Percentiles rank a stretch among this genome's conserved stretches.
phyloP scores from a whole-genome alignment of 768 basidiomycete species.

The Lyophyllum shimeji region DNA sequence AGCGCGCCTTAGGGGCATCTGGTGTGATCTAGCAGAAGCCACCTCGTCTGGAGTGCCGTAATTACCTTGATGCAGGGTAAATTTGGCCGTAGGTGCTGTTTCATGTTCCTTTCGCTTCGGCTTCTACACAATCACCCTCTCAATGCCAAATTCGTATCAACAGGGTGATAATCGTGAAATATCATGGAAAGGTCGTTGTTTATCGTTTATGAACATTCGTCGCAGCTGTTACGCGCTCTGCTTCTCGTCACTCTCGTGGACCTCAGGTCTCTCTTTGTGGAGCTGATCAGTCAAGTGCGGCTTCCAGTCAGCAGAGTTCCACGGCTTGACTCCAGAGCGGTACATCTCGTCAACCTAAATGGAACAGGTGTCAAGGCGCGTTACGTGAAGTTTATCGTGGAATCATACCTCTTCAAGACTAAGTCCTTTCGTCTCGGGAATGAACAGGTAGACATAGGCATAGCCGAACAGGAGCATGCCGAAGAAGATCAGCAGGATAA shows the following conservation, averaged over 20 bases:
- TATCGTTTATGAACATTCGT: not conserved
- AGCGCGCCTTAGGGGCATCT: too few relatives aligned
- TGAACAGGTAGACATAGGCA: conserved; percentile 70
- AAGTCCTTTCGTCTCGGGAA: conserved; percentile 82
- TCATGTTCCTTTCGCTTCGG: too few relatives aligned
- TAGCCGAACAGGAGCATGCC: conserved; percentile 70
- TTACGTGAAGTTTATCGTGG: not conserved
- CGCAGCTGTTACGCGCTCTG: conserved; percentile 4
- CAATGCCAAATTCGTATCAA: too few relatives aligned
- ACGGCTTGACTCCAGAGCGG: conserved; percentile 62
- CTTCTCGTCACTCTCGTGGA: conserved; percentile 17
- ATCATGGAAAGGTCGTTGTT: not conserved
- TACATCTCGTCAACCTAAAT: conserved; percentile 73
- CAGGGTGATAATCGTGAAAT: too few relatives aligned
- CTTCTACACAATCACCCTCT: too few relatives aligned
- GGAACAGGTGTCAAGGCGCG: not conserved
- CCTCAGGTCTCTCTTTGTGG: conserved; percentile 29
- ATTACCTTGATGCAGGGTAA: too few relatives aligned
- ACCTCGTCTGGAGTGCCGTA: too few relatives aligned
- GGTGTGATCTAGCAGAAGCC: too few relatives aligned
- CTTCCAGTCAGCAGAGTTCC: conserved; percentile 62
- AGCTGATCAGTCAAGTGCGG: conserved; percentile 47
- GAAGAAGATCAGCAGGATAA: conserved; percentile 77
- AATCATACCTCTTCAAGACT: conserved; percentile 63
- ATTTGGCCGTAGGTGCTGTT: too few relatives aligned